These are phyloP conservation scores for Emmonsiellopsis sp. DNA, from an alignment of 2,329 filamentous ascomycete species.

Conservation along the genomic window DNA sequence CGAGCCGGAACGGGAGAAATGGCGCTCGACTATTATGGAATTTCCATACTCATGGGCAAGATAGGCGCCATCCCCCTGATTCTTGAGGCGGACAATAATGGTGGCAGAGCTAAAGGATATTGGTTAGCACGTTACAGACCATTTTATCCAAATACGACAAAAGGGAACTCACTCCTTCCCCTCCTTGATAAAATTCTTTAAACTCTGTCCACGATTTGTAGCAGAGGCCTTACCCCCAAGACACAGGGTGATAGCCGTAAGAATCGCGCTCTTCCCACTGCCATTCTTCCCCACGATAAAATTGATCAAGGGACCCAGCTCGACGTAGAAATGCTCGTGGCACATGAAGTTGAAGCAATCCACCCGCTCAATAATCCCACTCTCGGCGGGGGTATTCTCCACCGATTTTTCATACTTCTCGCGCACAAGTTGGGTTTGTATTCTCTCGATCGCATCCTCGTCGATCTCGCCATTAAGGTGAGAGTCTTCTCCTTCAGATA, in stretches of 20 bases:
- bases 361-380: conserved; percentile 80
- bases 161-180: conserved; percentile 56
- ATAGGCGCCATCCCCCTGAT: conserved; percentile 75
- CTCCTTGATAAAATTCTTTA: conserved; percentile 87
- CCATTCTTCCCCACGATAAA: conserved; percentile 98
- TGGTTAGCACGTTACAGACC: conserved; percentile 4
- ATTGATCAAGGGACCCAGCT: conserved; percentile 89
- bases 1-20: conserved; percentile 65
- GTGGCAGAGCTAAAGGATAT: conserved; percentile 38
- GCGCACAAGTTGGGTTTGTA: conserved; percentile 55
- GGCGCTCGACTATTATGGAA: conserved; percentile 80
- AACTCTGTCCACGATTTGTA: conserved; percentile 81
- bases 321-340: conserved; percentile 68
- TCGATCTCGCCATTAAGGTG: conserved; percentile 2
- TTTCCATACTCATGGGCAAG: conserved; percentile 72
- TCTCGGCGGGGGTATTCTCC: conserved; percentile 67
- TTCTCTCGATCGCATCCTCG: conserved; percentile 41
- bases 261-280: conserved; percentile 90
- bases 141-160: background rate
- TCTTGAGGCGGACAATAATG: conserved; percentile 81
- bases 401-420: conserved; percentile 42
- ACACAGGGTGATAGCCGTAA: conserved; percentile 87
- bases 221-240: conserved; percentile 89
- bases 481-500: background rate
- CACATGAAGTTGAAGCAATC: conserved; percentile 96